phyloP scores from a whole-genome alignment of 805 yeast genomes.

The Scheffersomyces lignosus region DNA sequence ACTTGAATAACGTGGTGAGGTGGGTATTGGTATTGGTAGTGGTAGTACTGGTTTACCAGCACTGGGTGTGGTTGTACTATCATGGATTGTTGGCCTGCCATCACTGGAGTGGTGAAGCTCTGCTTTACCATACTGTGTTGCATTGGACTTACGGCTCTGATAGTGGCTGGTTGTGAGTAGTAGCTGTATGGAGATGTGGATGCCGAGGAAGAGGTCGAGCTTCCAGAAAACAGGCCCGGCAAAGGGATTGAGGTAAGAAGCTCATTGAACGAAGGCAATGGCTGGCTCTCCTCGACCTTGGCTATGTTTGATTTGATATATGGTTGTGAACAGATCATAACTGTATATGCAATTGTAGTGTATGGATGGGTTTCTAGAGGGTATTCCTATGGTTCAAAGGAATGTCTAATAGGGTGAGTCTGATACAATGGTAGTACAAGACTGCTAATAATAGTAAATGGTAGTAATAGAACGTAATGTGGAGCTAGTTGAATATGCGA shows the following conservation, averaged over 20 bases:
- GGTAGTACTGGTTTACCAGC: background rate
- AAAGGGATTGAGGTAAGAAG: constrained; percentile 30
- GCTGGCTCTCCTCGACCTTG: background rate
- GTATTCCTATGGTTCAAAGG: no score
- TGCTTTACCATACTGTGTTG: background rate
- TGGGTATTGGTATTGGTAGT: background rate
- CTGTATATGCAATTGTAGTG: background rate
- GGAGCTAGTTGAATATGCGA: no score
- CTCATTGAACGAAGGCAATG: constrained; percentile 35
- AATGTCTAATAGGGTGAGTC: no score
- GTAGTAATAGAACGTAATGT: no score
- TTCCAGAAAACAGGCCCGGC: constrained; percentile 1
- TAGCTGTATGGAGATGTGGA: background rate
- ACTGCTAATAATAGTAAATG: no score
- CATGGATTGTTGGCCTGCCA: background rate
- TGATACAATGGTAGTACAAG: no score
- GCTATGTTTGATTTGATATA: background rate
- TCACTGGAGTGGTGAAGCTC: background rate
- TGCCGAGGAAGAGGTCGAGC: background rate
- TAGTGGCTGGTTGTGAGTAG: background rate
- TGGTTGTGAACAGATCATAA: constrained; percentile 5
- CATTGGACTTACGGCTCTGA: background rate
- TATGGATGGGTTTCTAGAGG: background rate
- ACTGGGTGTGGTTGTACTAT: background rate
- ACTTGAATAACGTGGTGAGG: no score